Evolutionary conservation across 805 yeast genomes (phyloP).

Genomic region (Kuraishia borneana): DNA sequence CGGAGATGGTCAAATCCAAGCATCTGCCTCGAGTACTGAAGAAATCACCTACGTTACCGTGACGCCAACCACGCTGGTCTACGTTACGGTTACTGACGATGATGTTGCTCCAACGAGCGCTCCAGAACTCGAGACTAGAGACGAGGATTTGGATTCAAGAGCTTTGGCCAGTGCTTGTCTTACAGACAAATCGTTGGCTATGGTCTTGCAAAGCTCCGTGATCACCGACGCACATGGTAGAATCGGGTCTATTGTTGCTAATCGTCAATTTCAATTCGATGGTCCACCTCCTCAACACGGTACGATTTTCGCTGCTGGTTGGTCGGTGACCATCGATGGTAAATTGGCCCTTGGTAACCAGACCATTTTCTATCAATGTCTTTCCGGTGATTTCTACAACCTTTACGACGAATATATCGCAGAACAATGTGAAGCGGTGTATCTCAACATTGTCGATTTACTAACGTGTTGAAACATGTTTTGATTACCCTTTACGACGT

Average conservation of each 20-base stretch:
- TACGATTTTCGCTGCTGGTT: slow-evolving; percentile 53
- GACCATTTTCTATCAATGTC: slow-evolving; percentile 61
- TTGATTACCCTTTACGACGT: neutral
- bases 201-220: slow-evolving; percentile 38
- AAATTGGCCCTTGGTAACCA: slow-evolving; percentile 55
- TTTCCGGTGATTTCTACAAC: slow-evolving; percentile 71
- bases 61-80: slow-evolving; percentile 16
- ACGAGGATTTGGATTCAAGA: too few relatives aligned
- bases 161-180: slow-evolving; percentile 27
- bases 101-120: slow-evolving; percentile 13
- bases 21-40: slow-evolving; percentile 12
- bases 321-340: slow-evolving; percentile 43
- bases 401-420: slow-evolving; percentile 57
- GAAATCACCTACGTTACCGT: slow-evolving; percentile 15
- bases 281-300: slow-evolving; percentile 81
- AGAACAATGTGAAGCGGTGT: slow-evolving; percentile 50
- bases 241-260: slow-evolving; percentile 71
- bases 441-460: slow-evolving; percentile 47
- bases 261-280: slow-evolving; percentile 73
- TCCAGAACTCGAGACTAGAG: slow-evolving; percentile 5
- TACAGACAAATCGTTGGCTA: slow-evolving; percentile 36
- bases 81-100: slow-evolving; percentile 16
- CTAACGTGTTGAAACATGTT: slow-evolving; percentile 29
- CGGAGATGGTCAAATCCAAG: slow-evolving; percentile 26
- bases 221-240: slow-evolving; percentile 53